Evolutionary conservation across 495 filamentous ascomycete genomes (phyloP).

Genomic region (Penicillium ucsense): DNA sequence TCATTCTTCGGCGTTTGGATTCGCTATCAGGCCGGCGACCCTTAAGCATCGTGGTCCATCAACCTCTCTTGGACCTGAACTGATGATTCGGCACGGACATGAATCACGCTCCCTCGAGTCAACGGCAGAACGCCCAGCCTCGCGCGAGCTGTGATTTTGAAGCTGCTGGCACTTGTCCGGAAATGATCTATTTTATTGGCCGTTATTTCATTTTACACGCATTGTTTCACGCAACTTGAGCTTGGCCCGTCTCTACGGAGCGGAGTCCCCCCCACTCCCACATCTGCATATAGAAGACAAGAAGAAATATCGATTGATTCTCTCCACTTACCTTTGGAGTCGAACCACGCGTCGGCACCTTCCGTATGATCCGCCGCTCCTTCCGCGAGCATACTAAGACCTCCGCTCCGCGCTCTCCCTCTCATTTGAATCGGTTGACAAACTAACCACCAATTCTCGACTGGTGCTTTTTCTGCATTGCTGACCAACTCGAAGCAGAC

Average conservation of each 20-base stretch:
- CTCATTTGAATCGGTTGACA: not conserved
- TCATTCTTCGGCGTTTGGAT: conserved; percentile 10
- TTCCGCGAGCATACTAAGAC: not conserved
- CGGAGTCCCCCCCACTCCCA: not conserved
- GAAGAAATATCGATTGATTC: conserved; percentile 12
- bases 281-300: conserved; percentile 17
- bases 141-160: conserved; percentile 10
- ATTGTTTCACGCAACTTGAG: conserved; percentile 9
- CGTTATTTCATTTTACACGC: conserved; percentile 1
- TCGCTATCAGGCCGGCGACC: not conserved
- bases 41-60: conserved; percentile 9
- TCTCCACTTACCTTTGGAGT: too few relatives aligned
- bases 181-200: conserved; percentile 5
- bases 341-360: not conserved
- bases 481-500: too few relatives aligned
- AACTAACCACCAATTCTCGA: too few relatives aligned
- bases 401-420: not conserved
- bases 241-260: conserved; percentile 13
- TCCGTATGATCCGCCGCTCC: not conserved
- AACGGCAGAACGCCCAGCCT: not conserved
- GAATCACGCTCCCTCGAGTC: too few relatives aligned
- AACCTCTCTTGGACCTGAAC: too few relatives aligned
- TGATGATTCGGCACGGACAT: too few relatives aligned
- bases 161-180: conserved; percentile 12
- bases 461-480: too few relatives aligned